Conservation (phyloP, 176 grass and related monocot species). For the Rhynchospora breviuscula region DNA sequence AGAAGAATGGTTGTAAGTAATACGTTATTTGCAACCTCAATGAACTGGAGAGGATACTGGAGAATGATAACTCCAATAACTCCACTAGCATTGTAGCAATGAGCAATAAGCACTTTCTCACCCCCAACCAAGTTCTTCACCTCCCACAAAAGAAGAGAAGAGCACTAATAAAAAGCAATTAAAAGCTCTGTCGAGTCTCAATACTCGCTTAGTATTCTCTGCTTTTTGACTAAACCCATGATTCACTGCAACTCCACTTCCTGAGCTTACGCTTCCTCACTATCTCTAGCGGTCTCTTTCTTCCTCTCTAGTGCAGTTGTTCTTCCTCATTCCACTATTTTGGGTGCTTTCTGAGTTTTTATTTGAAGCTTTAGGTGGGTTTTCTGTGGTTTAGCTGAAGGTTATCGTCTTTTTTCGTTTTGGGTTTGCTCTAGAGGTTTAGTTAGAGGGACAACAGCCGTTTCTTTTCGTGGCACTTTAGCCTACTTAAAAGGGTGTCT, state of each 20-base stretch:
- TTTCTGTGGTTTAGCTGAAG: constrained; percentile 29
- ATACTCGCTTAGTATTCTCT: constrained; percentile 17
- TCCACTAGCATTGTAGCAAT: neutral
- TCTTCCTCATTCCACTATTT: constrained; percentile 18
- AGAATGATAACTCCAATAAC: neutral
- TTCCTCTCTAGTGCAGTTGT: constrained; percentile 16
- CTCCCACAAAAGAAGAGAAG: neutral
- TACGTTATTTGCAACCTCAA: neutral
- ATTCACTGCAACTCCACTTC: constrained; percentile 21
- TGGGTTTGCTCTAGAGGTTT: constrained; percentile 23
- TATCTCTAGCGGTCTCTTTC: neutral
- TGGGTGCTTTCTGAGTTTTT: neutral
- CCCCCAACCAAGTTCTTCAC: neutral
- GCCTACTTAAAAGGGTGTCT: constrained; percentile 17
- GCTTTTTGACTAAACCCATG: constrained; percentile 21
- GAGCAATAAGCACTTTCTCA: neutral
- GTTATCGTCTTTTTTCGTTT: neutral
- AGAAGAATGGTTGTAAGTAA: too few relatives aligned
- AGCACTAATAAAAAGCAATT: constrained; percentile 26
- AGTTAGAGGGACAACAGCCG: constrained; percentile 14
- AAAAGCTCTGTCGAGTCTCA: constrained; percentile 3
- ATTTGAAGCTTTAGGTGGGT: constrained; percentile 15
- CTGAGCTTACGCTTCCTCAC: neutral
- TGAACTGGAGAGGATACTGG: constrained; percentile 11
- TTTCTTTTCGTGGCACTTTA: constrained; percentile 7